Percentiles rank a stretch among this genome's conserved stretches.
phyloP scores from a whole-genome alignment of 2,329 filamentous ascomycete genomes.

The Fusarium coicis region DNA sequence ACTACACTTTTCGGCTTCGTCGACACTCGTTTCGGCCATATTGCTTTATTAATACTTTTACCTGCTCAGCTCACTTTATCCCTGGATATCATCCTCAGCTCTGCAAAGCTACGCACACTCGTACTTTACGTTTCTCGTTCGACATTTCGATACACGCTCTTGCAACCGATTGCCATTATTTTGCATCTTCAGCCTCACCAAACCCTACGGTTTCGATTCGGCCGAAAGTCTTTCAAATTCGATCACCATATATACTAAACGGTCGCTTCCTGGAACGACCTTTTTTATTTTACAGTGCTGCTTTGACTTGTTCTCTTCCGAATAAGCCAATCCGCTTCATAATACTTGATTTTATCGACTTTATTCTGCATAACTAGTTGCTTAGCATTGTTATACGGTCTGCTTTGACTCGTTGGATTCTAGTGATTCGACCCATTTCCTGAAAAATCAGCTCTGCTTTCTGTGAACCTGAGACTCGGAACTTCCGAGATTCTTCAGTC shows the following conservation, averaged over 20 bases:
- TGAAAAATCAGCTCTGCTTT: constrained; percentile 21
- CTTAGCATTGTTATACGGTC: constrained; percentile 31
- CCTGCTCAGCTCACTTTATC: constrained; percentile 35
- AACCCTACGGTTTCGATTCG: constrained; percentile 34
- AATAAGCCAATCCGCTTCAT: constrained; percentile 37
- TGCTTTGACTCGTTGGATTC: constrained; percentile 10
- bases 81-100: constrained; percentile 31
- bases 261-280: constrained; percentile 42
- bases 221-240: constrained; percentile 41
- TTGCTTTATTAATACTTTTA: constrained; percentile 48
- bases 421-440: constrained; percentile 9
- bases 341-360: constrained; percentile 38
- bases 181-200: constrained; percentile 34
- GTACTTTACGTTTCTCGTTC: constrained; percentile 46
- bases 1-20: constrained; percentile 43
- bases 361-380: constrained; percentile 39
- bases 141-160: constrained; percentile 43
- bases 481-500: constrained; percentile 20
- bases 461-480: constrained; percentile 24
- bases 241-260: constrained; percentile 43
- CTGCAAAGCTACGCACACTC: constrained; percentile 23
- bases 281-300: constrained; percentile 26
- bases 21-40: constrained; percentile 49
- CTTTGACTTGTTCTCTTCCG: constrained; percentile 29
- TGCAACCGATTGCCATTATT: constrained; percentile 33